Base-by-base conservation (phyloP, 441 rosid species). In the Croton setiger region DNA sequence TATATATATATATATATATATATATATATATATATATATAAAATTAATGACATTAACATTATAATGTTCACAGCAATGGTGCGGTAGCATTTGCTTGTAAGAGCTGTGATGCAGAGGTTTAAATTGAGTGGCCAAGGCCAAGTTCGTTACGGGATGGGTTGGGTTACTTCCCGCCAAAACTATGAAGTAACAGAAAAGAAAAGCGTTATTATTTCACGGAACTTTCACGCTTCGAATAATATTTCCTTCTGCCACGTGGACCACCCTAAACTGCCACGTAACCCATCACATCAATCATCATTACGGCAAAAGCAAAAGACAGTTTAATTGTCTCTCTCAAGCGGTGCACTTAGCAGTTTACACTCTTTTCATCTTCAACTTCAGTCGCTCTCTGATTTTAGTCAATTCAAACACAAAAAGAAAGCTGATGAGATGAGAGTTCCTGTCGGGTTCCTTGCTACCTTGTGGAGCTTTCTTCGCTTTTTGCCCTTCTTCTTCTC, bases 401-500 rank as follows among this genome's bases (percentile, higher is more conserved):
- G n/a, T 47, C 17, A 4, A 6, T 45, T 48, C 7, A 21, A 6
- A 44, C 43, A 62, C 7, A 21, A 4, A 44, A 53, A 62, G 61
- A 65, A 15, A 35, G 35, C 48, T 57, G 33, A 90, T 90, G 98
- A 79, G 33, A 90, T 90, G 98, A 79, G 87, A 67, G 89, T 82
- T 58, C 98, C 90, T 0, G 84, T 69, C 3, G 90, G 94, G 58
- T 83, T 87, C 66, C 62, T 84, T 67, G 83, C 82, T 63, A 87
- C 79, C 74, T 80, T 91, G 10, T 86, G 94, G 97, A 89, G 87
- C 72, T 84, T 91, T 52, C 4, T 87, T 23, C 78, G 82, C 17
- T 91, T 91, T 69, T 77, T 93, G 75, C 94, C 97, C 43, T 84
- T 81, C 85, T 91, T 93, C 84, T 64, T 78, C 79, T 73, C 82